Base-by-base conservation (phyloP, 2,329 filamentous ascomycete species). In the Bipolaris zeicola region DNA sequence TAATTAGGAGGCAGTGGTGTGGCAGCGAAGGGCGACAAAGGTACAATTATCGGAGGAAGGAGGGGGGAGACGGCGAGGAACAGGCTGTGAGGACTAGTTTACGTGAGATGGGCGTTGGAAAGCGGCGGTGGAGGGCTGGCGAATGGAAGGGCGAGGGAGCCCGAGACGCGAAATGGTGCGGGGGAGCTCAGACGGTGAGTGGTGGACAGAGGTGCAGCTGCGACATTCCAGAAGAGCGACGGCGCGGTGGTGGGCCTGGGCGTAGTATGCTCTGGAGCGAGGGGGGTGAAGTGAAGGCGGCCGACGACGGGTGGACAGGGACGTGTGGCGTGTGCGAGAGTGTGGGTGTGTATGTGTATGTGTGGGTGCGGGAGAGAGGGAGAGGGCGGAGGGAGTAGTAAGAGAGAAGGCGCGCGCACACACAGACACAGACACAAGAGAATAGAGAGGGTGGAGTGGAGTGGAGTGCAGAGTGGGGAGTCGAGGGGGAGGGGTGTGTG, bases 151-250 rank as follows among this genome's bases (percentile, higher is more conserved):
- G 22, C 28, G 38, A 22, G 49, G 54, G 49, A 51, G 51, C 33
- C 34, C 43, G 57, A 49, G 58, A 52, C 56, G 60, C 58, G 63
- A 59, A 13, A 48, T 54, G 57, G 51, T 47, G 58, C 57, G 62
- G 60, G 60, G 57, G 53, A 57, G 57, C 52, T 66, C 60, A 68
- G 61, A 62, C 42, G 55, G 62, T 61, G 59, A 59, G 57, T 59
- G 61, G 57, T 59, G 60, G 62, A 37, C 58, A 57, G 59, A 37
- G 50, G 45, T 49, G 54, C 43, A 50, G 50, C 48, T 62, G 64
- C 61, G 62, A 67, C 70, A 72, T 72, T 69, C 70, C 70, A 69
- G 63, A 67, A 57, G 61, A 54, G 55, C 26, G 28, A 31, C 48
- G 56, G 49, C 51, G 54, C 61, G 64, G 57, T 52, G 55, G 46